These are phyloP conservation scores for Xerocomellus chrysenteron DNA, from an alignment of 768 basidiomycete species.

Conservation along the genomic window DNA sequence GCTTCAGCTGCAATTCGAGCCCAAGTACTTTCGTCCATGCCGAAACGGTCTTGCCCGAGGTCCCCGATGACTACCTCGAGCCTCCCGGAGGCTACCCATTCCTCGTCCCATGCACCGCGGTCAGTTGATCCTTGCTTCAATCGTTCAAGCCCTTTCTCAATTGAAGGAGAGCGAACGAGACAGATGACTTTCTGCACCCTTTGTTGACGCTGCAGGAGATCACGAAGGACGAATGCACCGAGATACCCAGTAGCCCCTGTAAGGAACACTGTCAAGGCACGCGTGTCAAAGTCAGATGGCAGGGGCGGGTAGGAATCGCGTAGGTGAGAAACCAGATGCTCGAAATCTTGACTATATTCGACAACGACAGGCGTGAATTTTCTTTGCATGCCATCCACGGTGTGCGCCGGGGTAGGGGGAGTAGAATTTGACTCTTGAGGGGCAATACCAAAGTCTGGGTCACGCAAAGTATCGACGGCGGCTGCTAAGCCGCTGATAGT, in stretches of 20 bases:
- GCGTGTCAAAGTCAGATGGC: slow-evolving; percentile 52
- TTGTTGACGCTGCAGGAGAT: slow-evolving; percentile 62
- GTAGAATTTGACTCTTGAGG: slow-evolving; percentile 29
- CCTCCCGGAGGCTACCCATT: slow-evolving; percentile 66
- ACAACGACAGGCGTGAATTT: slow-evolving; percentile 34
- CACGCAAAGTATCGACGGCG: slow-evolving; percentile 72
- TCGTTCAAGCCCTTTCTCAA: slow-evolving; percentile 62
- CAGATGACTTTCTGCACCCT: slow-evolving; percentile 86
- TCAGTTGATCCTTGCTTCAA: slow-evolving; percentile 71
- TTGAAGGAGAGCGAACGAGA: slow-evolving; percentile 74
- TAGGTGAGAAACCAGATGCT: slow-evolving; percentile 57
- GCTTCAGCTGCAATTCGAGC: slow-evolving; percentile 61
- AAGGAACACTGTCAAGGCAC: slow-evolving; percentile 78
- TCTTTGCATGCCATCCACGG: slow-evolving; percentile 12
- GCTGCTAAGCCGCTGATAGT: slow-evolving; percentile 76
- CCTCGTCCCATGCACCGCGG: slow-evolving; percentile 85
- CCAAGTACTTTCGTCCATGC: slow-evolving; percentile 67
- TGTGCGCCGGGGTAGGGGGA: slow-evolving; percentile 15
- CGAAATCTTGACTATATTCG: slow-evolving; percentile 81
- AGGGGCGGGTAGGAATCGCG: slow-evolving; percentile 60
- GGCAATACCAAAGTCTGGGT: slow-evolving; percentile 77
- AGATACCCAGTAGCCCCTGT: slow-evolving; percentile 98
- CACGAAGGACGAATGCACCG: slow-evolving; percentile 85
- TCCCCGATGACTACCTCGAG: slow-evolving; percentile 86
- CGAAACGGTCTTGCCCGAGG: slow-evolving; percentile 72